Conservation (phyloP, 208 protist genomes). For the Acanthamoeba lenticulata region DNA sequence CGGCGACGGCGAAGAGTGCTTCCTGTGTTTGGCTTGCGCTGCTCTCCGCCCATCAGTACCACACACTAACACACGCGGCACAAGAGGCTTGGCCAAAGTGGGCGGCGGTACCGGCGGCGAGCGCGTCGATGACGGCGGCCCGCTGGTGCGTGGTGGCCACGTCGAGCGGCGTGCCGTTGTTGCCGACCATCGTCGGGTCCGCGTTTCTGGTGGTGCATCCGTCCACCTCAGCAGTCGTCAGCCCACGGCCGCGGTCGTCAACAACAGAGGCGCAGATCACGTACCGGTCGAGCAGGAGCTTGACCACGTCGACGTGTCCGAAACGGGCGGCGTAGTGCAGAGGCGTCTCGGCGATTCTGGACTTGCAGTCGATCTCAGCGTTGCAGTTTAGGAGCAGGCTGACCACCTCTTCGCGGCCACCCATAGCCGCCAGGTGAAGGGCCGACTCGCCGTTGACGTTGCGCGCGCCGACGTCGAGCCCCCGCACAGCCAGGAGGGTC, state of each 20-base stretch:
- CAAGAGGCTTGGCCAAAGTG: no score
- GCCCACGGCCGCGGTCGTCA: no score
- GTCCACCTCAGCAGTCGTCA: no score
- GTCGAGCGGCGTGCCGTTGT: not conserved
- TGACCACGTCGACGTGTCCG: not conserved
- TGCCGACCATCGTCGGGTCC: not conserved
- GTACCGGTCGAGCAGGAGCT: not conserved
- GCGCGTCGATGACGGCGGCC: not conserved
- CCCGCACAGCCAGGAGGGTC: not conserved
- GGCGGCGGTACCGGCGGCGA: not conserved
- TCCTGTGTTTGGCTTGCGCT: not conserved
- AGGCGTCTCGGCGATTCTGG: not conserved
- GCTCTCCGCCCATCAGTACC: not conserved
- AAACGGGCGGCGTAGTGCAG: slow-evolving; percentile 1
- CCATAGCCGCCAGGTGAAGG: not conserved
- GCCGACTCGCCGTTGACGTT: slow-evolving; percentile 38
- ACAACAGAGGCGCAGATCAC: no score
- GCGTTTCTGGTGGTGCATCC: not conserved
- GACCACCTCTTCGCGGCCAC: slow-evolving; percentile 2
- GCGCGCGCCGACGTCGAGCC: not conserved
- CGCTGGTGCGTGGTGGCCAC: not conserved
- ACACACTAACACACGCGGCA: no score
- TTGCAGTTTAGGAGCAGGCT: not conserved
- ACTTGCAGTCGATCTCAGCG: not conserved
- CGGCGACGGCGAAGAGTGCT: no score